phyloP scores from a whole-genome alignment of 2,329 filamentous ascomycete genomes.

The Xylariaceae sp. region DNA sequence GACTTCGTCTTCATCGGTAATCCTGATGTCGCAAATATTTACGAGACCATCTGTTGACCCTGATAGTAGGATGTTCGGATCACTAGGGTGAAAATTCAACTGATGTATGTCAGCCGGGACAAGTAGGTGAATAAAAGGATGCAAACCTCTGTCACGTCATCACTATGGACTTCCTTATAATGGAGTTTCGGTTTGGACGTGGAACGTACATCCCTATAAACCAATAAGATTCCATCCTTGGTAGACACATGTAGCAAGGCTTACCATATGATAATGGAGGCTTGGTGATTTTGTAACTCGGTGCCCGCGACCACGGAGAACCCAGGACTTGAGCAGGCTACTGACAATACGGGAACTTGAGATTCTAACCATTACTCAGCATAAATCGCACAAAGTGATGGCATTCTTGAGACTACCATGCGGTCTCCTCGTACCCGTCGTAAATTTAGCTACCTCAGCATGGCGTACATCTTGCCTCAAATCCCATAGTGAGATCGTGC shows the following conservation, averaged over 20 bases:
- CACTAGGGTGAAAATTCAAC: conserved; percentile 66
- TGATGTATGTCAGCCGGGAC: conserved; percentile 42
- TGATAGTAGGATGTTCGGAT: conserved; percentile 69
- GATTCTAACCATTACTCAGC: conserved; percentile 46
- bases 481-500: conserved; percentile 71
- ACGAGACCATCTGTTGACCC: conserved; percentile 82
- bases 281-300: conserved; percentile 69
- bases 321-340: conserved; percentile 64
- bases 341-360: conserved; percentile 62
- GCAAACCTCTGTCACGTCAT: conserved; percentile 66
- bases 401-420: neutral
- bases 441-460: conserved; percentile 49
- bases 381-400: conserved; percentile 6
- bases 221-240: conserved; percentile 17
- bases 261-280: conserved; percentile 67
- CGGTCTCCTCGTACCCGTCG: conserved; percentile 50
- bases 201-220: conserved; percentile 62
- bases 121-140: conserved; percentile 28
- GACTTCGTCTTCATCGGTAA: conserved; percentile 77
- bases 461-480: conserved; percentile 52
- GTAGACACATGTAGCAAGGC: conserved; percentile 15
- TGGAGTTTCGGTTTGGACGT: conserved; percentile 53
- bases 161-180: conserved; percentile 70
- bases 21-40: conserved; percentile 74
- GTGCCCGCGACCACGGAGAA: conserved; percentile 74